Evolutionary conservation across 1,139 yeast genomes (phyloP).

Genomic region (Torulaspora globosa): DNA sequence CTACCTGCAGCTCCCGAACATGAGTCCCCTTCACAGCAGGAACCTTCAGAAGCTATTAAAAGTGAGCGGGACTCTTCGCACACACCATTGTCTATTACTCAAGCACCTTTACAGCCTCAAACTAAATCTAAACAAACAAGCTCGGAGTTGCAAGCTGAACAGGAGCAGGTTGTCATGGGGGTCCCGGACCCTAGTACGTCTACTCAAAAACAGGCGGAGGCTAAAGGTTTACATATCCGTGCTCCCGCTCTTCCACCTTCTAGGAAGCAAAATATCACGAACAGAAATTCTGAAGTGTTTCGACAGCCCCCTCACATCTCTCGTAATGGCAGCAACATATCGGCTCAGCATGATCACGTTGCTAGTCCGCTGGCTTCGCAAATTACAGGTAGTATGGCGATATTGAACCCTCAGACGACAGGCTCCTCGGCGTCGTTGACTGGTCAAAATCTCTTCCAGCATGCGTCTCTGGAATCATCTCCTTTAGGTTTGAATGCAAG

Average conservation of each 20-base stretch:
- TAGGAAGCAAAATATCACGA: conserved; percentile 41
- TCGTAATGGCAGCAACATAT: conserved; percentile 2
- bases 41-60: background rate
- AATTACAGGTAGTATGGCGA: conserved; percentile 32
- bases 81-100: conserved; percentile 20
- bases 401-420: conserved; percentile 39
- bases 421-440: conserved; percentile 35
- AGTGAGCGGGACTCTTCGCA: conserved; percentile 8
- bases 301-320: conserved; percentile 4
- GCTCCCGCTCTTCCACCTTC: conserved; percentile 58
- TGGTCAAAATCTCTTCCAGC: conserved; percentile 45
- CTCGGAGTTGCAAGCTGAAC: conserved; percentile 10
- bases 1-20: background rate
- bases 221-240: conserved; percentile 21
- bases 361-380: conserved; percentile 14
- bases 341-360: conserved; percentile 1
- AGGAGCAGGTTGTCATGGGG: background rate
- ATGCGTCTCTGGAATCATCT: conserved; percentile 40
- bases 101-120: conserved; percentile 27
- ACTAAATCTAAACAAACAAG: conserved; percentile 14
- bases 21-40: background rate
- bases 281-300: conserved; percentile 8
- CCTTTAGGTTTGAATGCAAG: conserved; percentile 69
- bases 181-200: background rate
- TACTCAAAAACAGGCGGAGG: conserved; percentile 10